These are phyloP conservation scores for Nyssa sinensis DNA, from an alignment of 148 eudicot species.

Conservation along the genomic window DNA sequence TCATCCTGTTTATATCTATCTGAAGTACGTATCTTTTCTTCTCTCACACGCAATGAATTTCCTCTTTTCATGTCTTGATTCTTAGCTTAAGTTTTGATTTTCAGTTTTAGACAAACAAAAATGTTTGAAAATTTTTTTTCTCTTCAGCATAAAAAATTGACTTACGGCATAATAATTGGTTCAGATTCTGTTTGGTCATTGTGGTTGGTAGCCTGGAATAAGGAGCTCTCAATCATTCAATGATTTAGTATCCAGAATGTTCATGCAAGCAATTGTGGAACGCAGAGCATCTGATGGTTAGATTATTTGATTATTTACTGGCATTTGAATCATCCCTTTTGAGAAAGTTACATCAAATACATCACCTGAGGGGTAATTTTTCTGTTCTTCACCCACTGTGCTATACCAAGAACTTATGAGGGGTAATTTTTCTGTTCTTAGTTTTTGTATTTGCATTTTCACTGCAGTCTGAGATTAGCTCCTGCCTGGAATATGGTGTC, in stretches of 20 bases:
- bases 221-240: too few species aligned
- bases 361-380: neutral
- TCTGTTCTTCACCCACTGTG: neutral
- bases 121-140: neutral
- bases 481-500: neutral
- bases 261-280: too few species aligned
- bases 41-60: neutral
- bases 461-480: neutral
- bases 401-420: neutral
- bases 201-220: too few species aligned
- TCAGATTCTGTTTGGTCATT: too few species aligned
- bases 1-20: neutral
- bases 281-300: too few species aligned
- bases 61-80: neutral
- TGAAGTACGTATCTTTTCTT: neutral
- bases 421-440: neutral
- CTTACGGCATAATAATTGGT: too few species aligned
- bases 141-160: too few species aligned
- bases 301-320: too few species aligned
- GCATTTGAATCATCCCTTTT: too few species aligned
- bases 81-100: too few species aligned
- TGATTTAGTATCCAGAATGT: too few species aligned
- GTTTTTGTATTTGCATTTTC: neutral
- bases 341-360: neutral
- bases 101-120: neutral